phyloP scores from a whole-genome alignment of 352 stramenopile species.

The Globisporangium apiculatum region DNA sequence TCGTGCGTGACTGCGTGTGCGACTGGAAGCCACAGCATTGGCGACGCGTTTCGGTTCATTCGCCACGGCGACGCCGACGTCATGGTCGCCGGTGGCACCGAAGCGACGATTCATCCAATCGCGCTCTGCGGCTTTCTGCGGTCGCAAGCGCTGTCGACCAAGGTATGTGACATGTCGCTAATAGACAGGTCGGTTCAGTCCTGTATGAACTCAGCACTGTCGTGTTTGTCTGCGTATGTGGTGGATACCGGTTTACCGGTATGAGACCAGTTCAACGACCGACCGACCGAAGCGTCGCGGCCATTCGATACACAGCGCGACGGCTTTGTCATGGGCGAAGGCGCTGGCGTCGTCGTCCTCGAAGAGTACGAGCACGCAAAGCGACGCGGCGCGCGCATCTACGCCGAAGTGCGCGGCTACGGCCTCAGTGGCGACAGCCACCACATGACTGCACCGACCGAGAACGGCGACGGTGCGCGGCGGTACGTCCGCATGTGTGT shows the following conservation, averaged over 20 bases:
- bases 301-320: conserved; percentile 94
- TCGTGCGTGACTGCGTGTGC: conserved; percentile 95
- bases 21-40: conserved; percentile 95
- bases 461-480: conserved; percentile 59
- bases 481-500: conserved; percentile 15
- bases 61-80: conserved; percentile 87
- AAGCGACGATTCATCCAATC: conserved; percentile 93
- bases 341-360: conserved; percentile 57
- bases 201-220: too few relatives aligned
- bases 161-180: conserved; percentile 24
- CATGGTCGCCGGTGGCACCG: conserved; percentile 95
- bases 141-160: conserved; percentile 92
- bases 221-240: too few relatives aligned
- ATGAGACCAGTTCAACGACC: conserved; percentile 88
- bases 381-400: conserved; percentile 89
- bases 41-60: conserved; percentile 91
- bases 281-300: conserved; percentile 79
- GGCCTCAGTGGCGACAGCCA: conserved; percentile 94
- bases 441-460: conserved; percentile 82
- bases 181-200: too few relatives aligned
- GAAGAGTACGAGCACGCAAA: conserved; percentile 91
- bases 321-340: conserved; percentile 97
- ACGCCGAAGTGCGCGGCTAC: conserved; percentile 93
- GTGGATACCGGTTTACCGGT: too few relatives aligned
- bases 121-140: conserved; percentile 92